Conservation (phyloP, 2,329 filamentous ascomycete genomes). For the Nigrograna mackinnonii region DNA sequence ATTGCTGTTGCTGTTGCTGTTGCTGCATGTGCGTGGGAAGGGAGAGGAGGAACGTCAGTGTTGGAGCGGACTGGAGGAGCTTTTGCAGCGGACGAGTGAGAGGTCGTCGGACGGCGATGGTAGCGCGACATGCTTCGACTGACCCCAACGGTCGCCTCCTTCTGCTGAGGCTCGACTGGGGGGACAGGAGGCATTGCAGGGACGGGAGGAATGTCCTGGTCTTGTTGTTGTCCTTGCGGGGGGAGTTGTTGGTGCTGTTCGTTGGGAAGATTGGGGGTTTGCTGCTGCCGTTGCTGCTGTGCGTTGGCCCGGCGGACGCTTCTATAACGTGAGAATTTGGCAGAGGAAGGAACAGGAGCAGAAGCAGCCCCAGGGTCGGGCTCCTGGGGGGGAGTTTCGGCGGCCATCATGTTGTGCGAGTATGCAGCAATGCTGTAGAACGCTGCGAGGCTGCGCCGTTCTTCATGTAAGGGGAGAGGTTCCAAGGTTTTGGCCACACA, state of each 20-base stretch:
- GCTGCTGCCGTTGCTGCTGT: slow-evolving; percentile 24
- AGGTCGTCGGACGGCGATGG: slow-evolving; percentile 35
- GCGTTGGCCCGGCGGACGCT: slow-evolving; percentile 56
- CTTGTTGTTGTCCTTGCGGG: slow-evolving; percentile 11
- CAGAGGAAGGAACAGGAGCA: slow-evolving; percentile 8
- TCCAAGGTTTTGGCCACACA: too few species aligned
- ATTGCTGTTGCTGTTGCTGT: slow-evolving; percentile 15
- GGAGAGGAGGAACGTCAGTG: slow-evolving; percentile 22
- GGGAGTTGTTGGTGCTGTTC: slow-evolving; percentile 22
- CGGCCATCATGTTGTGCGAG: slow-evolving; percentile 34
- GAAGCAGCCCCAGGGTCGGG: slow-evolving; percentile 11
- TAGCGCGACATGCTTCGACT: slow-evolving; percentile 47
- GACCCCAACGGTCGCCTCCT: slow-evolving; percentile 18
- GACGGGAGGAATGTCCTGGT: slow-evolving; percentile 20
- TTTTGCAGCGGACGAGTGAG: slow-evolving; percentile 27
- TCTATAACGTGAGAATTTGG: slow-evolving; percentile 62
- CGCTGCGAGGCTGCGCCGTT: slow-evolving; percentile 20
- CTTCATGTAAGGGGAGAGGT: slow-evolving; percentile 22
- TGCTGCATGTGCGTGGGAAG: slow-evolving; percentile 7
- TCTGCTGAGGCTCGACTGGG: slow-evolving; percentile 14
- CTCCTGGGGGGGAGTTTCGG: slow-evolving; percentile 30
- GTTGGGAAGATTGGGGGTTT: slow-evolving; percentile 4
- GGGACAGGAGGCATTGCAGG: slow-evolving; percentile 23
- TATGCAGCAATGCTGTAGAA: slow-evolving; percentile 20
- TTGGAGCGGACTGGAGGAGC: slow-evolving; percentile 25